Base-by-base conservation (phyloP, 2,329 filamentous ascomycete genomes). In the Fusarium protoensiforme region DNA sequence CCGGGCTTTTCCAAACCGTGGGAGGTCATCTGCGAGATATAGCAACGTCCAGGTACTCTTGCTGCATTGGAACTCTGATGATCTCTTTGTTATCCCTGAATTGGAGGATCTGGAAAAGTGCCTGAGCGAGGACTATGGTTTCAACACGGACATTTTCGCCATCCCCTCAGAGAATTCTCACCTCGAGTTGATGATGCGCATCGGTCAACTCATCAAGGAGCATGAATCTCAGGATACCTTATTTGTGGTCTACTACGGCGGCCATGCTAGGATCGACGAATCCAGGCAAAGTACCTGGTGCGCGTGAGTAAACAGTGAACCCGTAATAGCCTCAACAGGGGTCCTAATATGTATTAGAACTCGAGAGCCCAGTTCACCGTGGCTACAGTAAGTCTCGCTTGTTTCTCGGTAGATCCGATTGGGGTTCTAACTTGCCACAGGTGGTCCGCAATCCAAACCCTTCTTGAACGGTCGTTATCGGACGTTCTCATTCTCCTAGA, bases 201-300 rank as follows among this genome's bases (percentile, higher is more conserved):
- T 90, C 33, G 87, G 86, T 5, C 85, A 87, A 70, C 82, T 90
- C 77, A 87, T 90, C 76, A 89, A 90, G 75, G 85, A 88, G 54
- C 83, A 89, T 61, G 89, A 90, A 70, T 85, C 85, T 4, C 83
- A 84, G 48, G 87, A 90, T 54, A 90, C 88, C 0, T 80, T 91
- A 2, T 89, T 90, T 71, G 77, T 90, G 10, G 80, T 90, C 18
- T 91, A 90, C 77, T 90, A 91, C 64, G 89, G 88, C 13, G 89
- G 89, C 1, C 89, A 91, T 77, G 88, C 88, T 4, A 85, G 86
- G 69, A 90, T 90, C 67, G 88, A 90, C 67, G 87, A 89, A 68
- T 88, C 88, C 24, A 83, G 88, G 58, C 88, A 90, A 75, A 90
- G 88, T 78, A 89, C 88, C 9, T 90, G 88, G 88, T 90, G 88